A percentile compares a stretch with the other conserved stretches of the same genome.
Evolutionary conservation across 2,329 filamentous ascomycete species (phyloP).

Genomic region (Microdochium bolleyi): DNA sequence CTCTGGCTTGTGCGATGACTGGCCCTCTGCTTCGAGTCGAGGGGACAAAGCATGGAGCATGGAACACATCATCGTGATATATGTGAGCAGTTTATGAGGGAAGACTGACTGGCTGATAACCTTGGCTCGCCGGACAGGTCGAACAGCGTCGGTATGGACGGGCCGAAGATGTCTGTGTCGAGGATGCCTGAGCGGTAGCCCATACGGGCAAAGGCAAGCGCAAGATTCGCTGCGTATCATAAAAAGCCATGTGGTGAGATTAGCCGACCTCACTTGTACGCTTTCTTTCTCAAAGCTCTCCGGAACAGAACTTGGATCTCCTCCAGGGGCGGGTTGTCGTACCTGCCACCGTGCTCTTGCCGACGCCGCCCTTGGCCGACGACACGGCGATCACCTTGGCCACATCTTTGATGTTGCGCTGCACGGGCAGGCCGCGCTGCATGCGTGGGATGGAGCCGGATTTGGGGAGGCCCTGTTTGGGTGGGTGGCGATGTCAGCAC

Average conservation of each 20-base stretch:
- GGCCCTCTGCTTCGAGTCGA: too few species aligned
- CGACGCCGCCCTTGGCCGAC: slow-evolving; percentile 95
- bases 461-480: slow-evolving; percentile 68
- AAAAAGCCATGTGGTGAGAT: neutral
- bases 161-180: slow-evolving; percentile 95
- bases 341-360: slow-evolving; percentile 91
- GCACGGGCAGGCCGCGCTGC: slow-evolving; percentile 74
- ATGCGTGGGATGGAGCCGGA: slow-evolving; percentile 67
- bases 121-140: slow-evolving; percentile 73
- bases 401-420: slow-evolving; percentile 74
- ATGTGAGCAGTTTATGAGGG: neutral
- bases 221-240: slow-evolving; percentile 59
- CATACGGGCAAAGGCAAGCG: slow-evolving; percentile 74
- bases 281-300: neutral
- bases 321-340: slow-evolving; percentile 10
- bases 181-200: slow-evolving; percentile 81
- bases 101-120: slow-evolving; percentile 57
- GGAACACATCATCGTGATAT: neutral
- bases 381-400: slow-evolving; percentile 93
- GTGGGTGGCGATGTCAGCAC: slow-evolving; percentile 2
- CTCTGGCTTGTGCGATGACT: too few species aligned
- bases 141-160: slow-evolving; percentile 85
- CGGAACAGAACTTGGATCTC: neutral
- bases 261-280: neutral
- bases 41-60: too few species aligned